phyloP scores from a whole-genome alignment of 352 stramenopile species.

The Phytophthora pini region DNA sequence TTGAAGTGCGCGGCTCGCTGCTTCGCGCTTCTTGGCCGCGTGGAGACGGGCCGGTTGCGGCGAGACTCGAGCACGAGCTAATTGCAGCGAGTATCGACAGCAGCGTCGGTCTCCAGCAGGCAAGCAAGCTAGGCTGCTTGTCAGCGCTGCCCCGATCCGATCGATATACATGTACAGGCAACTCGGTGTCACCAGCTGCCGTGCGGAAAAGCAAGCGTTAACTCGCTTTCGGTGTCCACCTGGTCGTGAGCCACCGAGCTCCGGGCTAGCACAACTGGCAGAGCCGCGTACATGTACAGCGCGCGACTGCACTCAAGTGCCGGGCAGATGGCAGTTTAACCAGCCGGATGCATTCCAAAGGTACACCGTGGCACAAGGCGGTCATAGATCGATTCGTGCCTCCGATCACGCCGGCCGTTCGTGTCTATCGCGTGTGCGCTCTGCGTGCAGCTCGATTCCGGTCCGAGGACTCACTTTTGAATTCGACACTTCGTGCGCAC shows the following conservation, averaged over 20 bases:
- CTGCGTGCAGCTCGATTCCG: neutral
- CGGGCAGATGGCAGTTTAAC: conserved; percentile 13
- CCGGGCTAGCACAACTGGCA: too few species aligned
- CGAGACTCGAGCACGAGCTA: conserved; percentile 11
- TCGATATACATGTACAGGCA: neutral
- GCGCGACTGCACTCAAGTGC: neutral
- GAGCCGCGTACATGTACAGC: neutral
- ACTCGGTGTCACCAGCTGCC: conserved; percentile 11
- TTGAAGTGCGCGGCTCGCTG: conserved; percentile 20
- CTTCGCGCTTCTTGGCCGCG: neutral
- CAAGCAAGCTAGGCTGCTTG: conserved; percentile 1
- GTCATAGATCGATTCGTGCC: conserved; percentile 23
- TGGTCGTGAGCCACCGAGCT: neutral
- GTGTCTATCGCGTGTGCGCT: conserved; percentile 10
- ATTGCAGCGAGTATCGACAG: conserved; percentile 7
- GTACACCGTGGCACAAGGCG: conserved; percentile 14
- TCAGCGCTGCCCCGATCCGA: neutral
- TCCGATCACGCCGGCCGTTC: conserved; percentile 17
- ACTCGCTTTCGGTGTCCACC: neutral
- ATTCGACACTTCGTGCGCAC: conserved; percentile 21
- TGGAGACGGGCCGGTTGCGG: conserved; percentile 19
- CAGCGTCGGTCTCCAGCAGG: neutral
- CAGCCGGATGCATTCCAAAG: conserved; percentile 16
- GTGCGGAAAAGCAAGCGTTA: conserved; percentile 3
- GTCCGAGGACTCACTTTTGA: conserved; percentile 23